A percentile compares a stretch with the other conserved stretches of the same genome.
phyloP scores from a whole-genome alignment of 768 basidiomycete species.

The Mycena metata region DNA sequence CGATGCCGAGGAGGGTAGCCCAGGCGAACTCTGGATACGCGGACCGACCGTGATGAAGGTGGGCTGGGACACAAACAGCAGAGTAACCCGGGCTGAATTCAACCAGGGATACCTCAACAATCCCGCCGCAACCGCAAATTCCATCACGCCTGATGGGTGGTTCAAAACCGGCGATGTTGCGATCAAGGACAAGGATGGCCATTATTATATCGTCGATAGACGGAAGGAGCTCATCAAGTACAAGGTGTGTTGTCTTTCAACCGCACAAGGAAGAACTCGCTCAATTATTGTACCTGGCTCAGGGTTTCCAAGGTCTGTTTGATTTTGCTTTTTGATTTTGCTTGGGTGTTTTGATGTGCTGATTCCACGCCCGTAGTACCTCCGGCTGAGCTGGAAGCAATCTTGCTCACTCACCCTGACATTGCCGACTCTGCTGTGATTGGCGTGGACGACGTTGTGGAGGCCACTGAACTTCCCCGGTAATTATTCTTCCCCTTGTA shows the following conservation, averaged over 20 bases:
- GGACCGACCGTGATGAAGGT: constrained; percentile 79
- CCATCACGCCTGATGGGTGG: constrained; percentile 74
- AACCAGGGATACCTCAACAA: constrained; percentile 74
- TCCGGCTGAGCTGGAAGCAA: constrained; percentile 77
- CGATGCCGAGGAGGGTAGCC: constrained; percentile 56
- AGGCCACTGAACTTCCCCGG: constrained; percentile 79
- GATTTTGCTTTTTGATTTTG: background rate
- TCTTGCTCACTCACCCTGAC: constrained; percentile 70
- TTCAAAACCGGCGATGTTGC: constrained; percentile 81
- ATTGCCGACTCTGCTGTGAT: constrained; percentile 79
- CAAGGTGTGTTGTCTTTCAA: constrained; percentile 50
- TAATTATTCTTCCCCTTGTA: background rate
- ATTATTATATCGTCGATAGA: constrained; percentile 70
- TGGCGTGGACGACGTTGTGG: constrained; percentile 62
- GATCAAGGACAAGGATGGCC: constrained; percentile 69
- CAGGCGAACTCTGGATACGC: constrained; percentile 78
- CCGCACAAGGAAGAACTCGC: too few species aligned
- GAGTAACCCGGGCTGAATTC: background rate
- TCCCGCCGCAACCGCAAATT: constrained; percentile 64
- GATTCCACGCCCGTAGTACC: constrained; percentile 56
- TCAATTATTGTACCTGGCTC: background rate
- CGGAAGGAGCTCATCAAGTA: constrained; percentile 73
- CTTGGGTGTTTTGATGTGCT: background rate
- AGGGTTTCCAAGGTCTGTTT: constrained; percentile 32
- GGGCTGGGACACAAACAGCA: background rate